Evolutionary conservation across 495 filamentous ascomycete genomes (phyloP).

Genomic region (Penicillium dipodomyicola): DNA sequence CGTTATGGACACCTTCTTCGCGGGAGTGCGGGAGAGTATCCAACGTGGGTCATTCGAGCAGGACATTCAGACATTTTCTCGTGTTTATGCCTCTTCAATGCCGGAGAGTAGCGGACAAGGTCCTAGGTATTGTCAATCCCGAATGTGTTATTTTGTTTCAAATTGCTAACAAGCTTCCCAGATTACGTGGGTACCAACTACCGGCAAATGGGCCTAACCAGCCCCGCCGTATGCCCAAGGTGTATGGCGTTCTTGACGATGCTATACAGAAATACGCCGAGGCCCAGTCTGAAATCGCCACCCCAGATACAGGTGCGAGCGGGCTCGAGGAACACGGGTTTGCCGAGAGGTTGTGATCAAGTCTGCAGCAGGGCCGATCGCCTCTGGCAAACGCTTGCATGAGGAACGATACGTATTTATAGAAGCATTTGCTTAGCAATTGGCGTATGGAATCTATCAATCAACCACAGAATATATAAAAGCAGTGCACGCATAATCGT

Average conservation of each 20-base stretch:
- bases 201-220: slow-evolving; percentile 64
- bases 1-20: slow-evolving; percentile 70
- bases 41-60: slow-evolving; percentile 60
- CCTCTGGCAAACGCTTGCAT: slow-evolving; percentile 1
- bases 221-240: slow-evolving; percentile 63
- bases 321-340: slow-evolving; percentile 61
- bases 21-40: slow-evolving; percentile 60
- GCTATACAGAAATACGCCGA: slow-evolving; percentile 50
- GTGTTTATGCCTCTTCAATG: slow-evolving; percentile 62
- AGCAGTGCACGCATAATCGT: slow-evolving; percentile 12
- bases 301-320: slow-evolving; percentile 49
- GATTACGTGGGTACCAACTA: slow-evolving; percentile 80
- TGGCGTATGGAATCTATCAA: slow-evolving; percentile 9
- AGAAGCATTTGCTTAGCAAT: slow-evolving; percentile 15
- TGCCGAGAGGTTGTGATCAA: slow-evolving; percentile 45
- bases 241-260: slow-evolving; percentile 59
- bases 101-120: slow-evolving; percentile 73
- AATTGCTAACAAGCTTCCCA: slow-evolving; percentile 22
- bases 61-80: slow-evolving; percentile 54
- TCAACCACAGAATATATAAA: slow-evolving; percentile 7
- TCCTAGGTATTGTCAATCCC: slow-evolving; percentile 57
- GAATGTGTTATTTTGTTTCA: background rate
- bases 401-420: slow-evolving; percentile 3
- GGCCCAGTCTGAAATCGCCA: slow-evolving; percentile 47
- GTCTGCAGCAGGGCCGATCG: background rate